Evolutionary conservation across 31 red algal species (phyloP).

Genomic region (Bonnemaisonia californica): DNA sequence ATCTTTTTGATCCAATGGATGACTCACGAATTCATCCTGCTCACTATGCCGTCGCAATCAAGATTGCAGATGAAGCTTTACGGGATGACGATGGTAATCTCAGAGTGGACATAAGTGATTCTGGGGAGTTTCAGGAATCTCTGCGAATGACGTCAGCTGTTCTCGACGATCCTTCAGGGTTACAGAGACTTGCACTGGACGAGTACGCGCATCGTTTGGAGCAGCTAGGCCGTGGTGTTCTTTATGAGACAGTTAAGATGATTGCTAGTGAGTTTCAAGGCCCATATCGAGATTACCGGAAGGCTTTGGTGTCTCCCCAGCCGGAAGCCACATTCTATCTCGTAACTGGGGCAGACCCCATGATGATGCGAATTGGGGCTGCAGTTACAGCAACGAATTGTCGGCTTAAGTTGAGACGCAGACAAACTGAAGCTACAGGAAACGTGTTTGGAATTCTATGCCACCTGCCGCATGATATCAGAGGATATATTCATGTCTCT

Average conservation of each 20-base stretch:
- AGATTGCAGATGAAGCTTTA: slow-evolving; percentile 90
- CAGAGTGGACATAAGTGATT: slow-evolving; percentile 31
- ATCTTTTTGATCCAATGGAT: slow-evolving; percentile 83
- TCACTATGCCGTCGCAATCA: slow-evolving; percentile 84
- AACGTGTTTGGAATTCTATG: slow-evolving; percentile 51
- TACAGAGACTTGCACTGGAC: slow-evolving; percentile 76
- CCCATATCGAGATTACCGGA: slow-evolving; percentile 76
- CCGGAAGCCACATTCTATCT: slow-evolving; percentile 77
- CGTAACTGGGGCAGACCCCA: slow-evolving; percentile 68
- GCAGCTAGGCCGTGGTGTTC: slow-evolving; percentile 56
- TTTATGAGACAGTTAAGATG: slow-evolving; percentile 72
- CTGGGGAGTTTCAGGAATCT: slow-evolving; percentile 48
- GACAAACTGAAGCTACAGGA: slow-evolving; percentile 12
- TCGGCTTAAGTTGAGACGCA: slow-evolving; percentile 25
- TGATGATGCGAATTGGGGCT: slow-evolving; percentile 59
- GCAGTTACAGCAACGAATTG: slow-evolving; percentile 66
- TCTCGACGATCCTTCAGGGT: slow-evolving; percentile 66
- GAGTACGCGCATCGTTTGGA: slow-evolving; percentile 79
- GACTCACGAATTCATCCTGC: slow-evolving; percentile 95
- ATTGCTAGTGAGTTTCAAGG: slow-evolving; percentile 80
- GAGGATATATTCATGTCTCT: slow-evolving; percentile 45
- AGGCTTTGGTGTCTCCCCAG: slow-evolving; percentile 38
- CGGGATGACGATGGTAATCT: slow-evolving; percentile 75
- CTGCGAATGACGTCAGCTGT: slow-evolving; percentile 59
- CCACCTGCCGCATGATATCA: slow-evolving; percentile 40